Conservation (phyloP, 2,329 filamentous ascomycete genomes). For the Daldinia sp. region DNA sequence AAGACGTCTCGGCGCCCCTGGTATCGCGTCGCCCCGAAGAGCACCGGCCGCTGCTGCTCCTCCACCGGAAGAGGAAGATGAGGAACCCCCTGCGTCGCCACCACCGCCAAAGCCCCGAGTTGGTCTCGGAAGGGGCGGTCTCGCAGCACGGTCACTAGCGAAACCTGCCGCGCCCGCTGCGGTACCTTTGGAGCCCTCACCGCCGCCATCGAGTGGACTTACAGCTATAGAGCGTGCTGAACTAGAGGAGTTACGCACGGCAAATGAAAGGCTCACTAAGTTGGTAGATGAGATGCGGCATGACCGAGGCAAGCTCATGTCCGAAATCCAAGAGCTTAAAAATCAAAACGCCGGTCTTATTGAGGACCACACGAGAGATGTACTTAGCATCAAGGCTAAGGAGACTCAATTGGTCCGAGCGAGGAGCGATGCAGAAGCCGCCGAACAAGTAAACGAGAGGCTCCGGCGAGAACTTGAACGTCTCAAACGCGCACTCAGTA, state of each 20-base stretch:
- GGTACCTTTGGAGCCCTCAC: conserved; percentile 65
- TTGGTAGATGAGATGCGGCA: conserved; percentile 84
- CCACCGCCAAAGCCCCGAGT: conserved; percentile 72
- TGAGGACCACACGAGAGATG: conserved; percentile 95
- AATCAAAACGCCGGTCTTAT: conserved; percentile 97
- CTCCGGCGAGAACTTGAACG: conserved; percentile 90
- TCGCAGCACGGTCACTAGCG: conserved; percentile 86
- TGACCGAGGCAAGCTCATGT: conserved; percentile 83
- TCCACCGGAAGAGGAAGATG: conserved; percentile 67
- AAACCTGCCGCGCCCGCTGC: conserved; percentile 72
- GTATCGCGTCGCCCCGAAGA: conserved; percentile 66
- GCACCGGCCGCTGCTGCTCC: conserved; percentile 59
- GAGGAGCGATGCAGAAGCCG: conserved; percentile 87
- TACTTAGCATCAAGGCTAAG: conserved; percentile 97
- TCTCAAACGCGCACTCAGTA: conserved; percentile 85
- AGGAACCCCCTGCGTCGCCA: conserved; percentile 61
- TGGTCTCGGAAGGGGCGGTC: conserved; percentile 80
- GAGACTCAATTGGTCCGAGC: conserved; percentile 96
- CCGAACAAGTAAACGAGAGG: conserved; percentile 86
- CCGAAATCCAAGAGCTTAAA: conserved; percentile 92
- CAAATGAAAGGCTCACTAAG: conserved; percentile 82
- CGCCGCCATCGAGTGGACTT: conserved; percentile 73
- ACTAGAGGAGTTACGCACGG: conserved; percentile 85
- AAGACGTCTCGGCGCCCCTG: conserved; percentile 66
- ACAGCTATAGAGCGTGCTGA: conserved; percentile 89